Evolutionary conservation across 345 rosid species (phyloP), one percentile per base, ranked within the genome.

Genomic region (Garcia nutans): DNA sequence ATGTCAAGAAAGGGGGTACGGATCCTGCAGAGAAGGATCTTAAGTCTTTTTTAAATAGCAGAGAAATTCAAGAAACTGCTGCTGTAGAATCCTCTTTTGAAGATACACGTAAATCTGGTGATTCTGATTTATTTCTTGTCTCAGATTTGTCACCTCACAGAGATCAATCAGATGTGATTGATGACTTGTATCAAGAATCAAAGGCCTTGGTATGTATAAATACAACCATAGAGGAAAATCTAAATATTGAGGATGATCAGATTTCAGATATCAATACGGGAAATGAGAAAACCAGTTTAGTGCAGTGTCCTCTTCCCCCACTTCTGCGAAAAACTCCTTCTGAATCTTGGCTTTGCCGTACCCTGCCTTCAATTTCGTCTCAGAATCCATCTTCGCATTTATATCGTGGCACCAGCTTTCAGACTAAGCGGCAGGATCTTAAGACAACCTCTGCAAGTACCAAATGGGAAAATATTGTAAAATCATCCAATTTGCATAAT

Each of bases 401-500:
- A 50, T 47, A 77, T 20, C 78, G 68, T 28, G 69, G 81, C 26
- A 61, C 68, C 50, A 86, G 84, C 56, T 82, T 83, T 61, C 78
- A 54, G 67, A 76, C 81, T 23, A 88, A 83, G 74, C 84, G 82
- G 86, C 82, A 79, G 68, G 85, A 81, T 72, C 64, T 79, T 37
- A 76, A 79, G 77, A 71, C 78, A 54, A 60, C 79, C 50, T 76
- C 84, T 41, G 77, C 78, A 5, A 76, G 66, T 71, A 70, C 93
- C 82, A 96, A 88, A 84, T 96, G 99, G 99, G 99, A 96, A 86
- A 93, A 90, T 47, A 93, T 96, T 80, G 98, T 96, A 13, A 93
- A 96, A 86, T 89, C 96, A 65, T 96, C 98, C 0, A 57, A 88
- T 54, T 77, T 80, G 82, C 98, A 86, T 80, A 91, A 90, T 62